Base-by-base conservation (phyloP, 208 protist genomes). In the Acanthamoeba healyi region DNA sequence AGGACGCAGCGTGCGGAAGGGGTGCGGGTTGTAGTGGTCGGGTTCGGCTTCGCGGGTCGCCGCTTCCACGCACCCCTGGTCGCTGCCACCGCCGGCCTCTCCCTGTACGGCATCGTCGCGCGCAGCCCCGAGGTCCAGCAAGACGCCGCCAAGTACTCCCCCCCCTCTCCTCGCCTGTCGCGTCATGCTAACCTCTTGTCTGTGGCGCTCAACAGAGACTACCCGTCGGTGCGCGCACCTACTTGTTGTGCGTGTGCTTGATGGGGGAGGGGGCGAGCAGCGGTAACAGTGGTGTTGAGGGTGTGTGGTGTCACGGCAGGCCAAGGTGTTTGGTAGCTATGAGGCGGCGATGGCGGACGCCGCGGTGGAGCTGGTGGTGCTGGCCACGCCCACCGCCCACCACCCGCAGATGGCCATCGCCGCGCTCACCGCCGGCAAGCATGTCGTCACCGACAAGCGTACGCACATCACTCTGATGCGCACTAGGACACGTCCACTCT, bases 391-490 rank as follows among this genome's bases (percentile, higher is more conserved):
- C 1, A 61, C 77, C 9, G 40, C 77, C 4, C 40, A 51, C 40
- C 77, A 87, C 34, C 46, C 42, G 4, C 26, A 22, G 17, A 87
- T 87, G 77, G 77, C 77, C 36, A 87, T 87, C n/a, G 77, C 77
- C n/a, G 79, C 79, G 42, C 51, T 88, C 46, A 49, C 15, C 26
- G 79, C 79, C n/a, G 29, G 32, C 6, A 88, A 88, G 17, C 79
- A 88, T 44, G 79, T 88, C 29, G 51, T 88, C 79, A 88, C 79
- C 32, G 79, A 88, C 51, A 88, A 88, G 79, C 49, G 79, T 88
- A 58, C 32, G 42, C 26, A 12, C 79, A 3, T 2, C 49, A 29
- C 49, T 6, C 42, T n/a, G 7, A 5, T 15, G 36, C 26, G 5
- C 24, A 82, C 29, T 10, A 38, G 7, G 63, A 4, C 4, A 4